A percentile compares a stretch with the other conserved stretches of the same genome.
phyloP scores from a whole-genome alignment of 768 basidiomycete genomes.

The Scleroderma bovista region DNA sequence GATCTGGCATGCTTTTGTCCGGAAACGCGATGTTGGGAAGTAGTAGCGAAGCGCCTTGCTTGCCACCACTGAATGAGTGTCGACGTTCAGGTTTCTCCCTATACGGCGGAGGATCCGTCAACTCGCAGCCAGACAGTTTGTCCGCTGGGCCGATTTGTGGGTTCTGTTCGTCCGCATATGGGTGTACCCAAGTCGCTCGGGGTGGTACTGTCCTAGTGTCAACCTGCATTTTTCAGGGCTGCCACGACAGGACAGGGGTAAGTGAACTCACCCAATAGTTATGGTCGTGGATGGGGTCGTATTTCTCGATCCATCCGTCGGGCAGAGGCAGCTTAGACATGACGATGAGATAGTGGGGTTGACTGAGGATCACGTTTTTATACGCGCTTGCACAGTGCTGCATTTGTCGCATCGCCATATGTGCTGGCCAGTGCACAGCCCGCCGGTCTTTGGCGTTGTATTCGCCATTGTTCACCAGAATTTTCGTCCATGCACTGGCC shows the following conservation, averaged over 20 bases:
- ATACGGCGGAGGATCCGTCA: slow-evolving; percentile 24
- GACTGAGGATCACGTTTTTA: no score
- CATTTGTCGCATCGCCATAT: background rate
- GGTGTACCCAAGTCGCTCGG: slow-evolving; percentile 68
- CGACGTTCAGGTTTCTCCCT: slow-evolving; percentile 17
- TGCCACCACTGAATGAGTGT: slow-evolving; percentile 23
- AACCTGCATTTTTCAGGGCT: no score
- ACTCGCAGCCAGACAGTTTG: background rate
- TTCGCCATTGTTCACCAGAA: no score
- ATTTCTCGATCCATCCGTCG: slow-evolving; percentile 50
- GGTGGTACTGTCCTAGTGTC: slow-evolving; percentile 60
- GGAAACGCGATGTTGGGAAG: background rate
- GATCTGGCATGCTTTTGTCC: background rate
- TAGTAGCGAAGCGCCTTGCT: background rate
- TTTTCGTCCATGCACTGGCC: no score
- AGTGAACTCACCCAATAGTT: slow-evolving; percentile 43
- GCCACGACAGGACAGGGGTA: no score
- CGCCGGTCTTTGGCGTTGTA: no score
- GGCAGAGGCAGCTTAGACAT: slow-evolving; percentile 40
- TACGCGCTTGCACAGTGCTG: no score
- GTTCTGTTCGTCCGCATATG: slow-evolving; percentile 60
- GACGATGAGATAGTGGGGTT: no score
- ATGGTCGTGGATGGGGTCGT: slow-evolving; percentile 37
- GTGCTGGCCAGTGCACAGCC: no score
- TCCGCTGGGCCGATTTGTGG: slow-evolving; percentile 38